phyloP scores from a whole-genome alignment of 192 early-diverging fungal species.

The Coemansia sp. region DNA sequence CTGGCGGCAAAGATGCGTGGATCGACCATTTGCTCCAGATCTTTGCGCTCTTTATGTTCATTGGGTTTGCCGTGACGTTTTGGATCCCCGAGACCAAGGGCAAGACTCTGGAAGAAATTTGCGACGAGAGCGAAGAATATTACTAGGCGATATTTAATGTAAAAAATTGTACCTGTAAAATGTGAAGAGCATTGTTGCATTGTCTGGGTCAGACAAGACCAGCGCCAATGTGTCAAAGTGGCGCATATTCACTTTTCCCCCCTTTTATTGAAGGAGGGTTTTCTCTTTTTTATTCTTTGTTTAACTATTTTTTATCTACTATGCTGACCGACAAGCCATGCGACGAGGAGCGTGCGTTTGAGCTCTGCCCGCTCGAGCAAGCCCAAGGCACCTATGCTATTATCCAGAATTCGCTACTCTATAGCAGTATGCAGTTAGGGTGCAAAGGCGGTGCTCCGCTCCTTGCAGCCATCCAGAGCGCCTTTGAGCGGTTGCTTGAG shows the following conservation, averaged over 20 bases:
- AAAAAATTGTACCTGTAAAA: not conserved
- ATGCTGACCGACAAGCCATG: not conserved
- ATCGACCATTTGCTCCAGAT: conserved; percentile 62
- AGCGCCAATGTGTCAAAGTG: too few relatives aligned
- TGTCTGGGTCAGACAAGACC: too few relatives aligned
- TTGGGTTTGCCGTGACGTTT: conserved; percentile 56
- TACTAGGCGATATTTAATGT: not conserved
- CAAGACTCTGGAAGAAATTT: conserved; percentile 42
- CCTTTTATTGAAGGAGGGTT: too few relatives aligned
- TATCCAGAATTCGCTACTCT: not conserved
- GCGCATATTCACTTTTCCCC: too few relatives aligned
- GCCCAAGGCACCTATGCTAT: not conserved
- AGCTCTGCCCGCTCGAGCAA: not conserved
- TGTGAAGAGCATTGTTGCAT: too few relatives aligned
- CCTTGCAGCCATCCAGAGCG: not conserved
- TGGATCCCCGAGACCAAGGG: conserved; percentile 49
- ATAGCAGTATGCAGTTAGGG: not conserved
- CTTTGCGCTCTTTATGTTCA: conserved; percentile 69
- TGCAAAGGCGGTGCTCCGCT: not conserved
- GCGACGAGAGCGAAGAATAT: conserved; percentile 29
- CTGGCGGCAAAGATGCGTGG: conserved; percentile 59
- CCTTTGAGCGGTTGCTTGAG: not conserved
- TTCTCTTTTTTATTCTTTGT: too few relatives aligned
- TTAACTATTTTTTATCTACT: too few relatives aligned
- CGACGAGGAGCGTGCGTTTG: not conserved